phyloP scores from a whole-genome alignment of 345 rosid species.

The Salix dunnii region DNA sequence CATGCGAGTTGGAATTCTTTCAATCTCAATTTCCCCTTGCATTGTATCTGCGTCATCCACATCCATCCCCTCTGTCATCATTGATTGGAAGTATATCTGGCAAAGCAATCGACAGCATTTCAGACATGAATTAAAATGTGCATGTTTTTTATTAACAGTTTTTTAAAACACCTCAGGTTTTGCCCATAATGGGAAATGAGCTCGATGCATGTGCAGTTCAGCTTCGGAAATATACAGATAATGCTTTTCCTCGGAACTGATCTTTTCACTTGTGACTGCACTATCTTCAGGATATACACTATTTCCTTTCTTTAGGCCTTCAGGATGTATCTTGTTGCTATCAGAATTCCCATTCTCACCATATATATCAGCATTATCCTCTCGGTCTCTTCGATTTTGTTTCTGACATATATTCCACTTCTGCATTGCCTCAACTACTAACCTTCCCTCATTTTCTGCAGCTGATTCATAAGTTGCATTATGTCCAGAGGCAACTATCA shows the following conservation, averaged over 20 bases:
- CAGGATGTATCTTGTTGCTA: conserved; percentile 70
- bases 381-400: conserved; percentile 63
- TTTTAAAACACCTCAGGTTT: conserved; percentile 55
- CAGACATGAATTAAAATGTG: not conserved
- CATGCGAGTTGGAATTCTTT: conserved; percentile 49
- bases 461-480: conserved; percentile 42
- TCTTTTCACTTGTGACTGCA: conserved; percentile 27
- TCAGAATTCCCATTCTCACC: conserved; percentile 68
- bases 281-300: conserved; percentile 28
- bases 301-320: conserved; percentile 44
- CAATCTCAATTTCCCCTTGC: conserved; percentile 70
- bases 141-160: not conserved
- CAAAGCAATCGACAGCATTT: conserved; percentile 22
- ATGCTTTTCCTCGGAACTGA: conserved; percentile 49
- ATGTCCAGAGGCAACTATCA: conserved; percentile 28
- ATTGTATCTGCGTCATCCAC: conserved; percentile 36
- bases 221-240: conserved; percentile 78
- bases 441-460: conserved; percentile 58
- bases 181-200: conserved; percentile 55
- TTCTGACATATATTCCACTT: conserved; percentile 86
- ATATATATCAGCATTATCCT: conserved; percentile 74
- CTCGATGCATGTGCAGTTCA: conserved; percentile 67
- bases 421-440: conserved; percentile 65
- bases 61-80: conserved; percentile 31
- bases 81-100: conserved; percentile 61